Evolutionary conservation across 2,329 filamentous ascomycete genomes (phyloP).

Genomic region (Apiospora pterosperma): DNA sequence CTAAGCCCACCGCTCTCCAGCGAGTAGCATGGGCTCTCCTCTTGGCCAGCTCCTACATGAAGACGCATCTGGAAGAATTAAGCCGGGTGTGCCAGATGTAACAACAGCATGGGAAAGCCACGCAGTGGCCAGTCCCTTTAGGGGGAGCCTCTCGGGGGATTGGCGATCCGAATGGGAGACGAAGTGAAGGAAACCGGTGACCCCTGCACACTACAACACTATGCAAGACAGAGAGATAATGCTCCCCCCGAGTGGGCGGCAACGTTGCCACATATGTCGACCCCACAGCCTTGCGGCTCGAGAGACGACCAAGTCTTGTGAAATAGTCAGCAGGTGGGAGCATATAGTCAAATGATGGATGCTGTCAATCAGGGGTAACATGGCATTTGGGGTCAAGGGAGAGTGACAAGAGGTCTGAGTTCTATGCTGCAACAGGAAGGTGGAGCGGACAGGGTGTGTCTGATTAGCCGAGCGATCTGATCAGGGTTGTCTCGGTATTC

Average conservation of each 20-base stretch:
- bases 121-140: not conserved
- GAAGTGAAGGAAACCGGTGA: not conserved
- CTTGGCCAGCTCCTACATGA: not conserved
- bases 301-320: not conserved
- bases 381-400: not conserved
- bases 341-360: conserved; percentile 2
- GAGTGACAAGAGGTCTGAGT: not conserved
- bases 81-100: not conserved
- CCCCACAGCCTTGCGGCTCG: not conserved
- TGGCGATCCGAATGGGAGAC: not conserved
- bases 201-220: not conserved
- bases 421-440: not conserved
- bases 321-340: not conserved
- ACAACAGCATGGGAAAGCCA: not conserved
- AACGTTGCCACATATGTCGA: not conserved
- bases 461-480: conserved; percentile 3
- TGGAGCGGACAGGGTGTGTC: not conserved
- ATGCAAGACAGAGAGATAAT: not conserved
- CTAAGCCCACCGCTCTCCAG: not conserved
- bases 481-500: not conserved
- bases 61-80: not conserved
- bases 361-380: conserved; percentile 3
- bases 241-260: not conserved
- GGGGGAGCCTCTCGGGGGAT: not conserved
- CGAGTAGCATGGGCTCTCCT: not conserved